Percentiles rank a stretch among this genome's conserved stretches.
These are phyloP conservation scores for Rhazya stricta DNA, from an alignment of 257 asterid genomes.

Conservation along the genomic window DNA sequence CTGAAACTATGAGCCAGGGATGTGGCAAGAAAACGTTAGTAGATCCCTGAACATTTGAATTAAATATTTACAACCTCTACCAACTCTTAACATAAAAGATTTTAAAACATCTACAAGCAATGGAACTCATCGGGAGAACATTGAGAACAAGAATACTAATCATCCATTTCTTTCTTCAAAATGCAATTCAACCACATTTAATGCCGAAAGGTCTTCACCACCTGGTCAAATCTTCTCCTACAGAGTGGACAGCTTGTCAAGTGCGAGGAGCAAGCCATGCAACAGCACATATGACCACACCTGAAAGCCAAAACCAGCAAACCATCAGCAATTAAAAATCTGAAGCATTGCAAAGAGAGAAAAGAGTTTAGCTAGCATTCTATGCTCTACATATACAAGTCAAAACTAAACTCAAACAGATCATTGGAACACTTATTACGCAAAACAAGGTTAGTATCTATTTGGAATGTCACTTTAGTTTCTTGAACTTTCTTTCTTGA, in stretches of 20 bases:
- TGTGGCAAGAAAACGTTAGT: background rate
- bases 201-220: slow-evolving; percentile 82
- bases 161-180: background rate
- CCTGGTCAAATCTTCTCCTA: slow-evolving; percentile 75
- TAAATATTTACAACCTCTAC: background rate
- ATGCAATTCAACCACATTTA: slow-evolving; percentile 27
- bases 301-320: slow-evolving; percentile 42
- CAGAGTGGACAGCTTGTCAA: slow-evolving; percentile 89
- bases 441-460: background rate
- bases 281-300: slow-evolving; percentile 99
- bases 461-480: background rate
- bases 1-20: background rate
- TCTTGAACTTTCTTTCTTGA: background rate
- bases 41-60: background rate
- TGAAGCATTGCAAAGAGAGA: background rate
- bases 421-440: background rate
- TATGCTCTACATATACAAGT: background rate
- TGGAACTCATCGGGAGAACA: background rate
- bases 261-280: slow-evolving; percentile 80
- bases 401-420: background rate
- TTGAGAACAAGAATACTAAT: background rate
- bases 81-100: background rate
- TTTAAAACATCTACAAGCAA: slow-evolving; percentile 2
- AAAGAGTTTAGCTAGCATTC: background rate
- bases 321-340: background rate